phyloP scores from a whole-genome alignment of 2,329 filamentous ascomycete genomes.

The Annulohypoxylon truncatum region DNA sequence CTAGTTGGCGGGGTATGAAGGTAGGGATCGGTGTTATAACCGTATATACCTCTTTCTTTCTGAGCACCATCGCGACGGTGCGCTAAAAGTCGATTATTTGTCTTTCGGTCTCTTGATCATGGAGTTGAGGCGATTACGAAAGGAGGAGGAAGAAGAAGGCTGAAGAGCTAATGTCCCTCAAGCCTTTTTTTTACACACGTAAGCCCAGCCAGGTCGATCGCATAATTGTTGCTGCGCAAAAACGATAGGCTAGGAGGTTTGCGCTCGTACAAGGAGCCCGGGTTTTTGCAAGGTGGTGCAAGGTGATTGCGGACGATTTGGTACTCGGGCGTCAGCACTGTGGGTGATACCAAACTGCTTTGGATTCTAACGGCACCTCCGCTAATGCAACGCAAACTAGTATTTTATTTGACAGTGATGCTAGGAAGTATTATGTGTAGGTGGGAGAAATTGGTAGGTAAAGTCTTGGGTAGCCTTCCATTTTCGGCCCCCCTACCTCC shows the following conservation, averaged over 20 bases:
- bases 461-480: not conserved
- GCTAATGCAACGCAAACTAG: conserved; percentile 20
- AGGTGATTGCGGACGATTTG: conserved; percentile 5
- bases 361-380: conserved; percentile 24
- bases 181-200: conserved; percentile 30
- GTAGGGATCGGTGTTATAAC: conserved; percentile 76
- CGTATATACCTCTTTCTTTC: conserved; percentile 74
- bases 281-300: conserved; percentile 5
- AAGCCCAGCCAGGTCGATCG: conserved; percentile 29
- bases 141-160: conserved; percentile 1
- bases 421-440: not conserved
- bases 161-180: conserved; percentile 24
- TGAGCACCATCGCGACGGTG: conserved; percentile 58
- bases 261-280: conserved; percentile 28
- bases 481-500: conserved; percentile 20
- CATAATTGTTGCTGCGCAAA: conserved; percentile 29
- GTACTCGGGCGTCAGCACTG: conserved; percentile 32
- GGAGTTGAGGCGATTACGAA: conserved; percentile 17
- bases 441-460: not conserved
- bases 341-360: conserved; percentile 24
- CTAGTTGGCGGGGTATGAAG: conserved; percentile 77
- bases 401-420: not conserved
- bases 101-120: conserved; percentile 10
- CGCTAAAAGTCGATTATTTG: not conserved
- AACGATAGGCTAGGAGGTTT: conserved; percentile 26